These are phyloP conservation scores for Calonectria montana DNA, from an alignment of 2,329 filamentous ascomycete genomes.

Conservation along the genomic window DNA sequence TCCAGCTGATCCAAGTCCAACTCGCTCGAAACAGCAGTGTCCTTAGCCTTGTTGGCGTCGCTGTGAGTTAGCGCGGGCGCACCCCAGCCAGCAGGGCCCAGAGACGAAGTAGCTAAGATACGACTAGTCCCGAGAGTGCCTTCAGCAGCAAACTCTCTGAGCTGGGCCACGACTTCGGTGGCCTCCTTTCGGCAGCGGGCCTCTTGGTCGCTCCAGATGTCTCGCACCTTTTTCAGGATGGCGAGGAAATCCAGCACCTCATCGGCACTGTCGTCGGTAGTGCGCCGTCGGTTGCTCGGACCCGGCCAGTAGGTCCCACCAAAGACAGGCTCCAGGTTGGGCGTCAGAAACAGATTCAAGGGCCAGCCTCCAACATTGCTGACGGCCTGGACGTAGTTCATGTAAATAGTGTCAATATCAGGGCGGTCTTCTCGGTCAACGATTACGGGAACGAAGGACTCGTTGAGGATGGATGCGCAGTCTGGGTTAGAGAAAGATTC, in stretches of 20 bases:
- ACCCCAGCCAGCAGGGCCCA: constrained; percentile 46
- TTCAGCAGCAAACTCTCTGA: constrained; percentile 90
- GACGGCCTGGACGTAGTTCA: constrained; percentile 97
- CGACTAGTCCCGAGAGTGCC: constrained; percentile 72
- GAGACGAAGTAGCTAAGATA: constrained; percentile 44
- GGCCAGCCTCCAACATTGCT: constrained; percentile 94
- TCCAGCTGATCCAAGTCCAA: constrained; percentile 92
- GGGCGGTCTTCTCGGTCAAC: constrained; percentile 94
- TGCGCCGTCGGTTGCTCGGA: constrained; percentile 66
- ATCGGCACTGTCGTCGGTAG: constrained; percentile 55
- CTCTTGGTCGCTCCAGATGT: constrained; percentile 85
- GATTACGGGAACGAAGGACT: constrained; percentile 89
- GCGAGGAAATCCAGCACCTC: constrained; percentile 83
- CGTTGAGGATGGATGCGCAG: constrained; percentile 85
- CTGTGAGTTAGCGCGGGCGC: constrained; percentile 44
- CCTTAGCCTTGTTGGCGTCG: constrained; percentile 34
- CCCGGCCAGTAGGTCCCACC: constrained; percentile 97
- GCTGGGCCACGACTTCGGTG: constrained; percentile 81
- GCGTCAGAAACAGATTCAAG: constrained; percentile 95
- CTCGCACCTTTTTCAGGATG: constrained; percentile 81
- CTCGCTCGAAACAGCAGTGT: constrained; percentile 66
- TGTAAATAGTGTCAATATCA: constrained; percentile 95
- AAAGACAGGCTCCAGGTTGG: constrained; percentile 92
- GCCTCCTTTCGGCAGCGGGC: constrained; percentile 85
- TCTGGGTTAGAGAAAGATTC: constrained; percentile 90